Evolutionary conservation across 371 early-diverging fungal species (phyloP), one percentile per base, ranked within the genome.

Genomic region (Mortierella polycephala): DNA sequence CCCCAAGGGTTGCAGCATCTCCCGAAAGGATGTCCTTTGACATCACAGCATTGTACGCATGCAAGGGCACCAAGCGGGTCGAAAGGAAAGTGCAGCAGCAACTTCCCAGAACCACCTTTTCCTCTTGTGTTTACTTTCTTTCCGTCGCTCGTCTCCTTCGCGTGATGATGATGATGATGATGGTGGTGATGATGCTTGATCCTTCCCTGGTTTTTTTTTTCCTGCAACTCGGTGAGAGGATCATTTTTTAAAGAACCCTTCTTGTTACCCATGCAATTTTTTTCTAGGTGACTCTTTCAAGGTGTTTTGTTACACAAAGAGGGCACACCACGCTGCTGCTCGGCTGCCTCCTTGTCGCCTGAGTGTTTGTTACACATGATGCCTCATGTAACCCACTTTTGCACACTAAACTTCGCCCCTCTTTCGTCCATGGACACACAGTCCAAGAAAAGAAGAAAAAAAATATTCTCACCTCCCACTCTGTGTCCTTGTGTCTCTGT

Each of bases 221-320:
- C 39, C 40, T 60, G 11, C 50, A 2, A 12, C 49, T 60, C 60
- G 47, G 37, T 47, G 47, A 40, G 39, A 30, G 30, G 30, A 30
- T 30, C 30, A 30, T 30, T 30, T 30, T 30, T 30, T 30, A 30
- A 30, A 1, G 4, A 30, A 30, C 30, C 30, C 30, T 30, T 30
- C 30, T 30, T 30, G 30, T 30, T 66, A 57, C 58, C 66, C 66
- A 39, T 58, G 66, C 66, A 66, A 58, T 42, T 66, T 66, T 64
- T 64, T 64, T 62, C 54, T 57, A n/a, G n/a, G 30, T 21, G 10
- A 4, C 30, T 45, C 45, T 54, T 23, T 57, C 57, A 40, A 20
- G 44, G 7, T 58, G 51, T 18, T 50, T 65, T 66, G 66, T 66
- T 66, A 57, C 57, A 50, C 66, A 66, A 53, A 42, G 21, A 42